Evolutionary conservation across 257 asterid genomes (phyloP), one percentile per base, ranked within the genome.

Genomic region (Echium plantagineum): DNA sequence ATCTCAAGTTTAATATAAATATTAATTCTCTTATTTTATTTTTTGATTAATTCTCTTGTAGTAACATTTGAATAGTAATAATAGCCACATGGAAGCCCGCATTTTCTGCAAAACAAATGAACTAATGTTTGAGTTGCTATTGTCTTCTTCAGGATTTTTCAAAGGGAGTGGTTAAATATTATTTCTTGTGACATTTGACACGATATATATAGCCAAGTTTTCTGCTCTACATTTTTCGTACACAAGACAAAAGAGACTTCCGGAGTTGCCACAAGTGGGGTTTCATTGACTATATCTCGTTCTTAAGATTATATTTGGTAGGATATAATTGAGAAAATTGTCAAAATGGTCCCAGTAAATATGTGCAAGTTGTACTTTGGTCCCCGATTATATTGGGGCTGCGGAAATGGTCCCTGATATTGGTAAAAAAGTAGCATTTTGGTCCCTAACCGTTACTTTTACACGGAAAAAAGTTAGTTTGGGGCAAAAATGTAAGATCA

Each of bases 131-230:
- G 64, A 69, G 18, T 42, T 7, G 28, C 55, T 65, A 57, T 63
- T 83, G 95, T 90, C 89, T 68, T 79, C 58, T 81, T 81, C 82
- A 63, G 66, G 35, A 49, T 28, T 74, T 80, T 81, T 81, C 94
- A 77, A 90, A 77, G 85, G 93, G 86, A 78, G 96, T 70, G 79
- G 96, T 86, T 89, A 71, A 77, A 59, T 77, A 20, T 64, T 61
- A 64, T 61, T 63, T 56, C 60, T 19, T 61, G 32, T 28, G 32
- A 28, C 5, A 28, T 28, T 63, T 63, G 51, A 42, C 59, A 66
- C 15, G 38, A n/a, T 58, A 55, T 35, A 35, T n/a, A n/a, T 35
- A 35, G 9, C 42, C 42, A 32, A 32, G 42, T n/a, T 35, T 57
- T 32, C 60, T 63, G 12, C 17, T 7, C 16, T 51, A 26, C 22